These are phyloP conservation scores for sorghum (Sorghum bicolor) DNA, from an alignment of 176 grass and related monocot species.

Conservation along the genomic window Sorghum_bicolor_NCBIv3 NC_012871.2:69616501-69617000, in stretches of 20 bases:
- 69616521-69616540: neutral
- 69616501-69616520: neutral
- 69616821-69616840: conserved; percentile 39
- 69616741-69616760: conserved; percentile 73
- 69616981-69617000: conserved; percentile 79
- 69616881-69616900: neutral
- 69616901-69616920: conserved; percentile 26
- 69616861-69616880: neutral
- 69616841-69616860: conserved; percentile 8
- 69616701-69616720: conserved; percentile 80
- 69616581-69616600: conserved; percentile 25
- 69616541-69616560: neutral
- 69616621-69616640: conserved; percentile 50
- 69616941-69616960: conserved; percentile 19
- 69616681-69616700: conserved; percentile 66
- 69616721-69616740: conserved; percentile 58
- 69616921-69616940: conserved; percentile 1
- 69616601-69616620: conserved; percentile 45
- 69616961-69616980: conserved; percentile 50
- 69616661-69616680: conserved; percentile 53
- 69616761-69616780: conserved; percentile 55
- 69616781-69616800: conserved; percentile 43
- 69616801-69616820: conserved; percentile 63
- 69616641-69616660: conserved; percentile 72
- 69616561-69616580: conserved; percentile 15